Percentiles rank a stretch among this genome's conserved stretches.
phyloP scores from a whole-genome alignment of 345 rosid species.

The Gossypium stocksii region DNA sequence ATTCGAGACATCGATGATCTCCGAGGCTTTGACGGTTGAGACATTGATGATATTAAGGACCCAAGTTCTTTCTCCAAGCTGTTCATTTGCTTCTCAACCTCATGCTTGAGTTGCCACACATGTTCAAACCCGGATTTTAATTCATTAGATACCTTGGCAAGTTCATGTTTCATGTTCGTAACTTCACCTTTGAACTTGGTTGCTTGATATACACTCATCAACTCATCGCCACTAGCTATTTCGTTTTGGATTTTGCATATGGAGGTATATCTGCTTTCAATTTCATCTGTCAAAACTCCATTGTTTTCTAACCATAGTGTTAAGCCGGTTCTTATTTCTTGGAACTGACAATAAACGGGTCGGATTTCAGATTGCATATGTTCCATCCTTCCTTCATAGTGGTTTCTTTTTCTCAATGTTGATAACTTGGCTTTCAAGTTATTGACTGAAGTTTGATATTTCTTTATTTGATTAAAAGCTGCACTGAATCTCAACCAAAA shows the following conservation, averaged over 20 bases:
- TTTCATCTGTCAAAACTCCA: conserved; percentile 59
- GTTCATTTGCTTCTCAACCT: conserved; percentile 44
- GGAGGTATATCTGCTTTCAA: conserved; percentile 48
- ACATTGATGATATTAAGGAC: conserved; percentile 21
- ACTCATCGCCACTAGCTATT: conserved; percentile 34
- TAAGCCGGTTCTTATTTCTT: conserved; percentile 69
- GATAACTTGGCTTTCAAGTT: conserved; percentile 58
- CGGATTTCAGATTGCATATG: conserved; percentile 44
- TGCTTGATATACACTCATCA: conserved; percentile 51
- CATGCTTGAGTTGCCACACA: conserved; percentile 39
- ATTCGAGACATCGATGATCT: conserved; percentile 40
- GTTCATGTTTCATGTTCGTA: conserved; percentile 88
- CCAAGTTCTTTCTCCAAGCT: conserved; percentile 56
- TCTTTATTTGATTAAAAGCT: conserved; percentile 65
- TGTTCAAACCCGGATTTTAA: conserved; percentile 52
- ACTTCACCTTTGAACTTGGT: conserved; percentile 85
- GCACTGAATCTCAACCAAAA: conserved; percentile 94
- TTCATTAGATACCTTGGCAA: conserved; percentile 56
- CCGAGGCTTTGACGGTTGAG: not conserved
- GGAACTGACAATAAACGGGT: conserved; percentile 64
- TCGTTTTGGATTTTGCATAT: conserved; percentile 64
- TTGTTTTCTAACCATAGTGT: conserved; percentile 78
- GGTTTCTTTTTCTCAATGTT: conserved; percentile 31
- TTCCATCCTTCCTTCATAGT: conserved; percentile 30
- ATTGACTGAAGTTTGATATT: conserved; percentile 53